Percentiles rank a stretch among this genome's conserved stretches.
phyloP scores from a whole-genome alignment of 768 basidiomycete genomes.

The Rhodotorula babjevae region DNA sequence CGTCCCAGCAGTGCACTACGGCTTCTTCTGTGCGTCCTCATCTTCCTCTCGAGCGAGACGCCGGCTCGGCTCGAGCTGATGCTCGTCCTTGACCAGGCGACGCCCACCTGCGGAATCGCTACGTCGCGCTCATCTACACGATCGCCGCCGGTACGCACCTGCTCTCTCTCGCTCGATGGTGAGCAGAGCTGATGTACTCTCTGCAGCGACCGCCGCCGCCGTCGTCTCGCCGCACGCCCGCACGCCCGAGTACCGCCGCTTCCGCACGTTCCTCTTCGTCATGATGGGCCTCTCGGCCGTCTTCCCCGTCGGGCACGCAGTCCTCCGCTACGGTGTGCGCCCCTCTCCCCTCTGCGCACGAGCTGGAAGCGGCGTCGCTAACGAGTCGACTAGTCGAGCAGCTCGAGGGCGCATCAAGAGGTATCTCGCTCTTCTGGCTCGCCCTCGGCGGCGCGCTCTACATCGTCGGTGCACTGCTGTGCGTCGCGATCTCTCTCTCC shows the following conservation, averaged over 20 bases:
- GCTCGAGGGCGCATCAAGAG: conserved; percentile 53
- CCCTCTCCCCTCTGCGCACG: background rate
- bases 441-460: conserved; percentile 67
- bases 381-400: too few species aligned
- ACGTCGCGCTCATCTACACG: conserved; percentile 28
- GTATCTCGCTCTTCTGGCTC: conserved; percentile 70
- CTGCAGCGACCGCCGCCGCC: conserved; percentile 64
- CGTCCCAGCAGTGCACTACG: conserved; percentile 21
- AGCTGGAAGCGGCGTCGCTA: too few species aligned
- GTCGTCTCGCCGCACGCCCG: conserved; percentile 74
- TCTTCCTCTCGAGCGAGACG: background rate
- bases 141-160: conserved; percentile 18
- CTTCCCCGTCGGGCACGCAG: conserved; percentile 64
- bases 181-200: background rate
- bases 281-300: conserved; percentile 66
- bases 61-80: background rate
- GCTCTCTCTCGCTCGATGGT: too few species aligned
- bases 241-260: conserved; percentile 67
- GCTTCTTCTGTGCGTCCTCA: conserved; percentile 12
- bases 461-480: conserved; percentile 71
- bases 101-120: conserved; percentile 17
- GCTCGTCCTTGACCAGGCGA: conserved; percentile 27
- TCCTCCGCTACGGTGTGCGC: conserved; percentile 56
- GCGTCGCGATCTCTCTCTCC: conserved; percentile 48
- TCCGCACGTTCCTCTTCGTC: conserved; percentile 73